Percentiles rank a stretch among this genome's conserved stretches.
phyloP scores from a whole-genome alignment of 2,329 filamentous ascomycete species.

The Blastomyces gilchristii region DNA sequence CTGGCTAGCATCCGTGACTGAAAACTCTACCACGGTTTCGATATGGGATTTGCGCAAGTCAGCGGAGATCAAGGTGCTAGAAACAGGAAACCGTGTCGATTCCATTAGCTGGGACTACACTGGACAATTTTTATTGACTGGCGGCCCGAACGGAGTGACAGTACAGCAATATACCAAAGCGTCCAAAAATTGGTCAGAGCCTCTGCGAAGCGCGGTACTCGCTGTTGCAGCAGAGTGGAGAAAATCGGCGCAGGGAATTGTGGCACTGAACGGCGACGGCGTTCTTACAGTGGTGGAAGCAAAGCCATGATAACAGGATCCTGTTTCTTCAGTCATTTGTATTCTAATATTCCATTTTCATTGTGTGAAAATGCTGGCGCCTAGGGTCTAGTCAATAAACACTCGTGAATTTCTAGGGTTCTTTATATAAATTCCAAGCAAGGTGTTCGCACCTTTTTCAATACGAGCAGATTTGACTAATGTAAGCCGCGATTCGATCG shows the following conservation, averaged over 20 bases:
- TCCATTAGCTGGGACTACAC: constrained; percentile 86
- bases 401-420: neutral
- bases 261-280: constrained; percentile 66
- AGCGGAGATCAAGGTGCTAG: constrained; percentile 70
- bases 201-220: constrained; percentile 63
- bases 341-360: constrained; percentile 18
- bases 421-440: neutral
- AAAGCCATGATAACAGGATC: constrained; percentile 37
- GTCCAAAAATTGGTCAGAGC: constrained; percentile 80
- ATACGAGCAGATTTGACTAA: neutral
- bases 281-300: constrained; percentile 59
- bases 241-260: constrained; percentile 58
- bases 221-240: constrained; percentile 72
- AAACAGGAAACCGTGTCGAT: constrained; percentile 68
- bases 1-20: constrained; percentile 77
- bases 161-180: constrained; percentile 86
- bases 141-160: constrained; percentile 66
- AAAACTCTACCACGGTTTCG: constrained; percentile 66
- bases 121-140: constrained; percentile 80
- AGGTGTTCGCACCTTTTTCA: neutral
- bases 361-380: constrained; percentile 8
- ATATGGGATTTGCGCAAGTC: constrained; percentile 90
- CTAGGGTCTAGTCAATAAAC: neutral
- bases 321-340: constrained; percentile 14
- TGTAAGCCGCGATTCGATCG: neutral